Percentiles rank a stretch among this genome's conserved stretches.
phyloP scores from a whole-genome alignment of 164 flowering plant genomes.

The Dillenia turbinata region DNA sequence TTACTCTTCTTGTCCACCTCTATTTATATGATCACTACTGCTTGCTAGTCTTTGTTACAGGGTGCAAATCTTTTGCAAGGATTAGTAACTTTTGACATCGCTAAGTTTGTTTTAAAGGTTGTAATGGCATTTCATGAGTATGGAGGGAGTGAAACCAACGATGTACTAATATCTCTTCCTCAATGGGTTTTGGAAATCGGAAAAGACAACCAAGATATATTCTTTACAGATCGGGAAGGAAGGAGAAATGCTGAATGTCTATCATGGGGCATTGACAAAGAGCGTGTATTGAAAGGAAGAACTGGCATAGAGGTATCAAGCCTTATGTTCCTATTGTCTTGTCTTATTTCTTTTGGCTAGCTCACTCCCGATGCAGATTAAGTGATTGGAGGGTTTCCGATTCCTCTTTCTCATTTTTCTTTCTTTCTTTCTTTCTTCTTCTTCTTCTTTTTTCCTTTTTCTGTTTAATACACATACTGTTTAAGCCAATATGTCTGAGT shows the following conservation, averaged over 20 bases:
- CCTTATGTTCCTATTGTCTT: not conserved
- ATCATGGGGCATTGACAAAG: constrained; percentile 87
- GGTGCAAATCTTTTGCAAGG: too few species aligned
- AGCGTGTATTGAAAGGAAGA: constrained; percentile 70
- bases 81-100: too few species aligned
- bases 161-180: constrained; percentile 58
- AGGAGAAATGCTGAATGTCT: constrained; percentile 75
- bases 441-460: too few species aligned
- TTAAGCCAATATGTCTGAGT: too few species aligned
- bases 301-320: constrained; percentile 77
- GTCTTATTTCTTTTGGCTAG: not conserved
- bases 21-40: too few species aligned
- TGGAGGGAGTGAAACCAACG: constrained; percentile 56
- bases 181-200: constrained; percentile 90
- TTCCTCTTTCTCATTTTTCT: too few species aligned
- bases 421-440: too few species aligned
- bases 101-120: constrained; percentile 38
- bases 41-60: too few species aligned
- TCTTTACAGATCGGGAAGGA: constrained; percentile 85
- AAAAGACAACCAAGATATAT: constrained; percentile 70
- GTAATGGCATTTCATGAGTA: constrained; percentile 89
- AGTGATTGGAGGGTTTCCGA: too few species aligned
- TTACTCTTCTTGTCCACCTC: too few species aligned
- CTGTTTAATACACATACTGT: too few species aligned
- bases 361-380: too few species aligned